Evolutionary conservation across 768 basidiomycete genomes (phyloP).

Genomic region (Hygrophorus pudorinus): DNA sequence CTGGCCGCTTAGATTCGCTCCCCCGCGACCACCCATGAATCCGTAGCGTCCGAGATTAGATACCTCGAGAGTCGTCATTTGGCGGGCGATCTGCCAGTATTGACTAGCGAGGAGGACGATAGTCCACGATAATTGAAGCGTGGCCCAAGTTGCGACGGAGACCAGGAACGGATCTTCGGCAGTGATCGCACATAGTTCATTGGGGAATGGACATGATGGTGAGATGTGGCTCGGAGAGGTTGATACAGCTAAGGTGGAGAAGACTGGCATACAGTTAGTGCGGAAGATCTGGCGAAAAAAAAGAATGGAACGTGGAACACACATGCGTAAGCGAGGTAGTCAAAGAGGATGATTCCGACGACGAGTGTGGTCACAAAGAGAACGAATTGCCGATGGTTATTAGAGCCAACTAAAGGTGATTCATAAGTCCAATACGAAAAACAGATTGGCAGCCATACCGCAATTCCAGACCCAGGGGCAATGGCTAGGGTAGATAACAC

Average conservation of each 20-base stretch:
- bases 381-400: slow-evolving; percentile 94
- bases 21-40: slow-evolving; percentile 90
- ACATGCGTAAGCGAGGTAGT: slow-evolving; percentile 81
- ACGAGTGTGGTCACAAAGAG: slow-evolving; percentile 87
- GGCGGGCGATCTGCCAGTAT: slow-evolving; percentile 84
- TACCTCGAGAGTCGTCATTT: slow-evolving; percentile 95
- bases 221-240: slow-evolving; percentile 31
- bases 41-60: slow-evolving; percentile 92
- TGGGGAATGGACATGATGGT: slow-evolving; percentile 59
- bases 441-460: slow-evolving; percentile 37
- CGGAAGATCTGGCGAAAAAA: background rate
- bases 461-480: slow-evolving; percentile 99
- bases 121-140: slow-evolving; percentile 95
- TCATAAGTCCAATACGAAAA: background rate
- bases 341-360: slow-evolving; percentile 68
- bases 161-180: slow-evolving; percentile 78
- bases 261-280: slow-evolving; percentile 31
- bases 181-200: slow-evolving; percentile 59
- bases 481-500: slow-evolving; percentile 42
- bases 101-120: slow-evolving; percentile 77
- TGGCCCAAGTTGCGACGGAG: slow-evolving; percentile 73
- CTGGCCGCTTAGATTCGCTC: slow-evolving; percentile 55
- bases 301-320: slow-evolving; percentile 23
- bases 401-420: slow-evolving; percentile 58
- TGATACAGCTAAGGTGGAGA: slow-evolving; percentile 33